Conservation (phyloP, 2,329 filamentous ascomycete species). For the Cladophialophora yegresii region DNA sequence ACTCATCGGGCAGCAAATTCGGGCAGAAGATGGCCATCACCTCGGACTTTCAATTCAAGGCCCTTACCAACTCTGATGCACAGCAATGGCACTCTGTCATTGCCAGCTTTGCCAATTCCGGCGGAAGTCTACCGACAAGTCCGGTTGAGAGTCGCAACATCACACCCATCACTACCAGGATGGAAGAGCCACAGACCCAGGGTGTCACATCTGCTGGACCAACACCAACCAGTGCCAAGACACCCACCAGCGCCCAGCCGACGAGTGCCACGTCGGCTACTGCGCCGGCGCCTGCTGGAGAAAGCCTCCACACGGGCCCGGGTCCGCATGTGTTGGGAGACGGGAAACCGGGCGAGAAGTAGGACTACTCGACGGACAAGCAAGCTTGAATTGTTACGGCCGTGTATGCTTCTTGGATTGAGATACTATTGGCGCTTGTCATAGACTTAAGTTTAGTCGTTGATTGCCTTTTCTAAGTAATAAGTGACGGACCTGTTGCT, state of each 20-base stretch:
- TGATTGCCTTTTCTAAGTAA: neutral
- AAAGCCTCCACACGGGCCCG: neutral
- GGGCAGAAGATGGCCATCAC: constrained; percentile 77
- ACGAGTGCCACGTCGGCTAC: constrained; percentile 9
- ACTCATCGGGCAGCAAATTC: constrained; percentile 73
- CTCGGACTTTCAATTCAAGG: constrained; percentile 84
- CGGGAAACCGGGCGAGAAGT: neutral
- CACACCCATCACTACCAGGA: constrained; percentile 28
- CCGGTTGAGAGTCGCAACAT: constrained; percentile 31
- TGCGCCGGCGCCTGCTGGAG: neutral
- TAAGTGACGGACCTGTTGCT: no score
- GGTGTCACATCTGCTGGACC: constrained; percentile 10
- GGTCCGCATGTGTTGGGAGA: neutral
- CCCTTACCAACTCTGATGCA: constrained; percentile 76
- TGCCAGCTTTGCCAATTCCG: constrained; percentile 30
- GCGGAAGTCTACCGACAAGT: constrained; percentile 31
- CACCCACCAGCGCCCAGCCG: constrained; percentile 15
- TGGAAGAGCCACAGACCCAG: constrained; percentile 26
- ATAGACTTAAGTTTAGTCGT: neutral
- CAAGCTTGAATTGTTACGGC: neutral
- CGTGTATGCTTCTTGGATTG: neutral
- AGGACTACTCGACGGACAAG: neutral
- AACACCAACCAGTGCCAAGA: constrained; percentile 23
- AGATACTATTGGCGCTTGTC: neutral
- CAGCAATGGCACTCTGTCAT: constrained; percentile 83